Percentiles rank a stretch among this genome's conserved stretches.
These are phyloP conservation scores for Beauveria caledonica DNA, from an alignment of 2,329 filamentous ascomycete genomes.

Conservation along the genomic window DNA sequence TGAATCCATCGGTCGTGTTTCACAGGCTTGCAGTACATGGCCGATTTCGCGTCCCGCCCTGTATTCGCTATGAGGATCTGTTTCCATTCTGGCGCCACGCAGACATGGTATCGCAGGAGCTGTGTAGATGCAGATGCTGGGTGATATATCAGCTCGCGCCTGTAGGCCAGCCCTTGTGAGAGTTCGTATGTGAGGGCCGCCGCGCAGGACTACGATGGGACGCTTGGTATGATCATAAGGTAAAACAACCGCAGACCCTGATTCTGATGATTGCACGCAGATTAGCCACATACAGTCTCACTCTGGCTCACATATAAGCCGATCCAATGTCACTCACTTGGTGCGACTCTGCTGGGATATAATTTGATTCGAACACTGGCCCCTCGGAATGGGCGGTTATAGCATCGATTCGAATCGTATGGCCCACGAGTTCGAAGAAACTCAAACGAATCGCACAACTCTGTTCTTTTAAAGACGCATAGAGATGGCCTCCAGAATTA, in stretches of 20 bases:
- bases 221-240: background rate
- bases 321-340: conserved; percentile 9
- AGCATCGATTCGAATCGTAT: background rate
- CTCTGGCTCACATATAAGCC: conserved; percentile 8
- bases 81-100: conserved; percentile 3
- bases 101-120: conserved; percentile 3
- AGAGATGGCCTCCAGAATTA: conserved; percentile 6
- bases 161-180: conserved; percentile 1
- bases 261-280: background rate
- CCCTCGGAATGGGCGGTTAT: background rate
- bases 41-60: background rate
- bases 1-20: conserved; percentile 1
- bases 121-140: background rate
- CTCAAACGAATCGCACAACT: background rate
- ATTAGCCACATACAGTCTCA: conserved; percentile 6
- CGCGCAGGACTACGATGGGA: background rate
- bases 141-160: background rate
- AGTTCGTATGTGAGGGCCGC: conserved; percentile 5
- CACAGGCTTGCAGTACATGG: background rate
- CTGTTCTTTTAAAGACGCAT: background rate
- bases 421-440: background rate
- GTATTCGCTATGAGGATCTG: conserved; percentile 7
- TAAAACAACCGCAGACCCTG: background rate
- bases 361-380: background rate
- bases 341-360: conserved; percentile 4